A percentile compares a stretch with the other conserved stretches of the same genome.
Conservation (phyloP, 805 yeast genomes). For the Wickerhamomyces hampshirensis region DNA sequence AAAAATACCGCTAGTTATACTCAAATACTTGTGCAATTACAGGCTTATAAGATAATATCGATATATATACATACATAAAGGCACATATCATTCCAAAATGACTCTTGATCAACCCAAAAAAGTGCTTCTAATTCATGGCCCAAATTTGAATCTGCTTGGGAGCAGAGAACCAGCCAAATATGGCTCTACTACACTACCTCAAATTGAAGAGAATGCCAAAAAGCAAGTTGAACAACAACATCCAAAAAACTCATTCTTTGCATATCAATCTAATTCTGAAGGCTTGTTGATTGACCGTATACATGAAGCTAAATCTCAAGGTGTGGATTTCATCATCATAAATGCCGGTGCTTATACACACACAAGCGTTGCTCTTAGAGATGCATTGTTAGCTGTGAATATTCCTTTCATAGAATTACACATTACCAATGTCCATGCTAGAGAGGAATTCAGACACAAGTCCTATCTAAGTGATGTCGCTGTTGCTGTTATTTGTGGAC, state of each 20-base stretch:
- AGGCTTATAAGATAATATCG: no score
- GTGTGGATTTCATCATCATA: slow-evolving; percentile 38
- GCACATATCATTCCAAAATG: no score
- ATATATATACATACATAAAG: no score
- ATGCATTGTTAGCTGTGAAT: slow-evolving; percentile 43
- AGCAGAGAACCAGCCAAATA: slow-evolving; percentile 46
- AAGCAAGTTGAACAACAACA: slow-evolving; percentile 18
- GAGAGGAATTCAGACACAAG: slow-evolving; percentile 48
- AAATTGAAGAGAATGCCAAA: slow-evolving; percentile 37
- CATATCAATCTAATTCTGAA: slow-evolving; percentile 41
- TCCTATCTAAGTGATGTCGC: slow-evolving; percentile 46
- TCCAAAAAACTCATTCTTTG: slow-evolving; percentile 28
- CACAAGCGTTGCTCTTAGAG: slow-evolving; percentile 46
- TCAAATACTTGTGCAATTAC: no score
- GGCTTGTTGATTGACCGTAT: slow-evolving; percentile 43
- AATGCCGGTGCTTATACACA: slow-evolving; percentile 53
- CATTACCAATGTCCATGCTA: slow-evolving; percentile 46
- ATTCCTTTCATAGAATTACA: slow-evolving; percentile 48
- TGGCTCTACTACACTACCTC: slow-evolving; percentile 40
- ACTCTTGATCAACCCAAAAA: slow-evolving; percentile 18
- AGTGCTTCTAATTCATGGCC: slow-evolving; percentile 44
- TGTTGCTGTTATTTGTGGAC: slow-evolving; percentile 33
- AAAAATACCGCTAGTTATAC: no score
- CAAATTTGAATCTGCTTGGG: slow-evolving; percentile 46
- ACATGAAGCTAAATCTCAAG: slow-evolving; percentile 36